Conservation (phyloP, 2,329 filamentous ascomycete genomes). For the Sarocladium brachiariae region DNA sequence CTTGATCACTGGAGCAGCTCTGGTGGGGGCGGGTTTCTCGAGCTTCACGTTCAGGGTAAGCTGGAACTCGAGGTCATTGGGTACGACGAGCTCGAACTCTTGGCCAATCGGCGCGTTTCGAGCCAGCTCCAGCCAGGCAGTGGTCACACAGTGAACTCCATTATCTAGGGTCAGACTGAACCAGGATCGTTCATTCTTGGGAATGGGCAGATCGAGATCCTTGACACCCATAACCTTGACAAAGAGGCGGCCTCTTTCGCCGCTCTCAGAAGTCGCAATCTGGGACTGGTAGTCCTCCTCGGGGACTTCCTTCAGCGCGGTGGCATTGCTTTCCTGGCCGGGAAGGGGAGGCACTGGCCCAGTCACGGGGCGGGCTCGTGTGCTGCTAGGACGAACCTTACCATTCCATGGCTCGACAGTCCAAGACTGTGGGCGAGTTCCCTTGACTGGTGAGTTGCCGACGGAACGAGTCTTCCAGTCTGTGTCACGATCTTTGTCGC, state of each 20-base stretch:
- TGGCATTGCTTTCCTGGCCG: slow-evolving; percentile 76
- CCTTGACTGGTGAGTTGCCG: slow-evolving; percentile 64
- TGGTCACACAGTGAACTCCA: slow-evolving; percentile 94
- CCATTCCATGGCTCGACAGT: slow-evolving; percentile 96
- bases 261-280: slow-evolving; percentile 62
- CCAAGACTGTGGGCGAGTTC: slow-evolving; percentile 82
- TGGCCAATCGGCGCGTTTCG: slow-evolving; percentile 92
- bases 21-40: slow-evolving; percentile 64
- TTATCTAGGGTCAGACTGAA: slow-evolving; percentile 98
- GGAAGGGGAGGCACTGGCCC: slow-evolving; percentile 77
- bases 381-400: slow-evolving; percentile 59
- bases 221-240: slow-evolving; percentile 99
- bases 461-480: slow-evolving; percentile 50
- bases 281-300: slow-evolving; percentile 61
- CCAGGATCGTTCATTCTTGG: slow-evolving; percentile 83
- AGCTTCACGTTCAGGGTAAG: slow-evolving; percentile 94
- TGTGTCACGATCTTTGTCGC: slow-evolving; percentile 60
- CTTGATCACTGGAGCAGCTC: slow-evolving; percentile 54
- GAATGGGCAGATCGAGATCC: slow-evolving; percentile 84
- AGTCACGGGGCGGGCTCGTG: slow-evolving; percentile 41
- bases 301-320: slow-evolving; percentile 55
- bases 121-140: slow-evolving; percentile 87
- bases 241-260: slow-evolving; percentile 84
- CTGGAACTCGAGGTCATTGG: slow-evolving; percentile 98
- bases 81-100: slow-evolving; percentile 94